Conservation (phyloP, 1,139 yeast species). For the Kodamaea plutei region DNA sequence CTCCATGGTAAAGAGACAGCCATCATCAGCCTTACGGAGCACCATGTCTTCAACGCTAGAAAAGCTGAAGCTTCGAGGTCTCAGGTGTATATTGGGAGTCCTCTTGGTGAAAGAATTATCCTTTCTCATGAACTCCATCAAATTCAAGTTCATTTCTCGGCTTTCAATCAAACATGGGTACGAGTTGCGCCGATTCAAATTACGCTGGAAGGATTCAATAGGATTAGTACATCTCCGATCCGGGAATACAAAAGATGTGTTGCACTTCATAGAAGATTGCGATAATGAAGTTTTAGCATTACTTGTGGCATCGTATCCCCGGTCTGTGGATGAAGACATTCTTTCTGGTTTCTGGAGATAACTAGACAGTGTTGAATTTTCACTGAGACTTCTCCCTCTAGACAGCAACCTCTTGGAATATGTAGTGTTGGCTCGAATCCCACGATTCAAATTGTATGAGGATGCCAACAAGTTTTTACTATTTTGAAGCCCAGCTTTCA, state of each 20-base stretch:
- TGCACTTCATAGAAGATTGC: conserved; percentile 7
- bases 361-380: background rate
- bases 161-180: conserved; percentile 29
- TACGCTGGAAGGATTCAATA: conserved; percentile 18
- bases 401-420: background rate
- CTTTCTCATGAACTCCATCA: conserved; percentile 21
- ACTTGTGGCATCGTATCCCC: background rate
- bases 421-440: no score
- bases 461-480: conserved; percentile 14
- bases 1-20: conserved; percentile 17
- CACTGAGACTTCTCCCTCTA: background rate
- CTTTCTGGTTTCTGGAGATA: background rate
- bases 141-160: conserved; percentile 31
- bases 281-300: conserved; percentile 3
- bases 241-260: background rate
- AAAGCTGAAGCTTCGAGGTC: conserved; percentile 34
- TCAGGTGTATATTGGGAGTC: background rate
- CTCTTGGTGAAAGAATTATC: conserved; percentile 6
- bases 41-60: conserved; percentile 41
- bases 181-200: conserved; percentile 43
- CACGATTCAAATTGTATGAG: conserved; percentile 1
- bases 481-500: conserved; percentile 36
- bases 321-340: background rate
- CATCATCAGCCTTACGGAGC: conserved; percentile 10
- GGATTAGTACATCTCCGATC: conserved; percentile 6